These are phyloP conservation scores for Phaeotremella fagi DNA, from an alignment of 768 basidiomycete genomes.

Conservation along the genomic window DNA sequence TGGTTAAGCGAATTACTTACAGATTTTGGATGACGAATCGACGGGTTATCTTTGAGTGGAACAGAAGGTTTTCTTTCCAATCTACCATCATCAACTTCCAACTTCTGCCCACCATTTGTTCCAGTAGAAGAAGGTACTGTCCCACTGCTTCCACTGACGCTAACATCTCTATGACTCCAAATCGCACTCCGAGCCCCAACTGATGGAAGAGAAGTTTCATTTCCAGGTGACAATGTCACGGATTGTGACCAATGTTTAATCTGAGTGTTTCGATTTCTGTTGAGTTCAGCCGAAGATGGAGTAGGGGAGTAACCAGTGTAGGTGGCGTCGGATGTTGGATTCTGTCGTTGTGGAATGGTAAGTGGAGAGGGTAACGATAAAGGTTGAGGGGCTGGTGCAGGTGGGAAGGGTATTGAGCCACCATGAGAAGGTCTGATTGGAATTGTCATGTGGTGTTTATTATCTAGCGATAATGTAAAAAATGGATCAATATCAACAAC, in stretches of 20 bases:
- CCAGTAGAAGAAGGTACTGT: neutral
- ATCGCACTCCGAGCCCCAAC: neutral
- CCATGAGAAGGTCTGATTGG: neutral
- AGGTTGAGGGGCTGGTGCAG: slow-evolving; percentile 12
- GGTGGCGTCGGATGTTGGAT: neutral
- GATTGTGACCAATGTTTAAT: slow-evolving; percentile 22
- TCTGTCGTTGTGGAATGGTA: slow-evolving; percentile 1
- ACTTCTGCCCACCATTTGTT: neutral
- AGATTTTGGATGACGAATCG: neutral
- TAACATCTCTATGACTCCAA: neutral
- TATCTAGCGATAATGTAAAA: too few relatives aligned
- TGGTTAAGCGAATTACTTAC: neutral
- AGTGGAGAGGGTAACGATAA: slow-evolving; percentile 2
- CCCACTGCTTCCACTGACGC: neutral
- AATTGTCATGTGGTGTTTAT: neutral
- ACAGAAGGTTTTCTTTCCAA: too few relatives aligned
- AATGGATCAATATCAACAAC: neutral
- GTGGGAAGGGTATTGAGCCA: slow-evolving; percentile 3
- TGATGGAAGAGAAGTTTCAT: slow-evolving; percentile 2
- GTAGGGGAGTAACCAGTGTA: slow-evolving; percentile 7
- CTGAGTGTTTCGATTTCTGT: neutral
- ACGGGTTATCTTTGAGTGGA: too few relatives aligned
- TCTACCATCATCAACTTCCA: neutral
- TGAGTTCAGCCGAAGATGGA: slow-evolving; percentile 7
- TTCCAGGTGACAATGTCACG: slow-evolving; percentile 2